Conservation (phyloP, 2,329 filamentous ascomycete genomes). For the Cladosporium sp. region DNA sequence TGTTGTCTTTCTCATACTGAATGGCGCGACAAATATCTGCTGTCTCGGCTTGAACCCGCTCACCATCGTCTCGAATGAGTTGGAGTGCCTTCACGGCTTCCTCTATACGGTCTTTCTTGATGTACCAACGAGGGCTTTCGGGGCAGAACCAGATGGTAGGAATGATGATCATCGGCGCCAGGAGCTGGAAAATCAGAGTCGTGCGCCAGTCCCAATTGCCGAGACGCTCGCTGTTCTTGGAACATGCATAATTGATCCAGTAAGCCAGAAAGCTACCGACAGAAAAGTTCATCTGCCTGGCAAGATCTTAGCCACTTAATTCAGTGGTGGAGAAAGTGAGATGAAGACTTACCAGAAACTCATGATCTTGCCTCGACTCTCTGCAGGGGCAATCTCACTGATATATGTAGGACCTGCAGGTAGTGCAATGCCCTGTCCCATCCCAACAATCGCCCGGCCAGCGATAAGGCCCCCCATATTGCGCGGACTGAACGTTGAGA, state of each 20-base stretch:
- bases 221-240: conserved; percentile 8
- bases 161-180: conserved; percentile 12
- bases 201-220: conserved; percentile 7
- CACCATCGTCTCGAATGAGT: not conserved
- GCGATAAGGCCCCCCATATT: conserved; percentile 9
- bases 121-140: conserved; percentile 10
- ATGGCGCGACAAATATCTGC: conserved; percentile 8
- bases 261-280: conserved; percentile 8
- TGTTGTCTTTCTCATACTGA: conserved; percentile 3
- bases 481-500: conserved; percentile 21
- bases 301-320: not conserved
- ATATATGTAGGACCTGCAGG: conserved; percentile 9
- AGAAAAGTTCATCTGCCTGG: conserved; percentile 8
- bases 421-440: conserved; percentile 6
- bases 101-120: conserved; percentile 6
- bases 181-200: conserved; percentile 10
- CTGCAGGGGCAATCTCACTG: conserved; percentile 10
- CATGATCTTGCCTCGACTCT: conserved; percentile 1
- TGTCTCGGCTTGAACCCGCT: not conserved
- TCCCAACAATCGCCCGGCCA: conserved; percentile 1
- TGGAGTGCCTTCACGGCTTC: not conserved
- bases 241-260: conserved; percentile 14
- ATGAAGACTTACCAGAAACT: conserved; percentile 4
- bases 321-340: not conserved
- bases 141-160: not conserved